phyloP scores from a whole-genome alignment of 257 asterid species.

The Solanum neorickii region DNA sequence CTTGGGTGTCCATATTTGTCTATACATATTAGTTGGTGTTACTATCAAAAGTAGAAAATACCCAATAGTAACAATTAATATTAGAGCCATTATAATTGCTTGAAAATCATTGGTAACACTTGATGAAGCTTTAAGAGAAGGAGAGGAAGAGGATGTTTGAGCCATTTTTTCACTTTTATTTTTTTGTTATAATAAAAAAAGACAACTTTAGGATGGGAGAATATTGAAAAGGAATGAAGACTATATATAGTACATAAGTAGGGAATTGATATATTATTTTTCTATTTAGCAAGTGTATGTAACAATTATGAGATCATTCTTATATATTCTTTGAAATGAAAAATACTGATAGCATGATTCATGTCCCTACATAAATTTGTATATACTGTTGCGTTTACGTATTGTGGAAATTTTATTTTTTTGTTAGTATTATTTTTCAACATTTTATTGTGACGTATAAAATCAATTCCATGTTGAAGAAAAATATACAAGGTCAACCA shows the following conservation, averaged over 20 bases:
- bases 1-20: slow-evolving; percentile 34
- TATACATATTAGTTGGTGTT: slow-evolving; percentile 41
- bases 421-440: neutral
- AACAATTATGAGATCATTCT: neutral
- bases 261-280: neutral
- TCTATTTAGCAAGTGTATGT: neutral
- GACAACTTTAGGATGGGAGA: neutral
- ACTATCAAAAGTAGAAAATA: slow-evolving; percentile 49
- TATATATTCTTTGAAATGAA: neutral
- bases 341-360: slow-evolving; percentile 7
- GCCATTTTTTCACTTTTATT: neutral
- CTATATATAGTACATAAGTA: slow-evolving; percentile 9
- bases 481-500: slow-evolving; percentile 4
- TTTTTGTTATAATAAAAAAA: neutral
- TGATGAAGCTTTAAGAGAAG: neutral
- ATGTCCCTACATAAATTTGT: slow-evolving; percentile 1
- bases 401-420: neutral
- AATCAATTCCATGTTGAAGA: neutral
- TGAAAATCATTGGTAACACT: slow-evolving; percentile 8
- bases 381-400: neutral
- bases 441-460: neutral
- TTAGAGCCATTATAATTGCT: slow-evolving; percentile 27
- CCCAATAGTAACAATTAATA: slow-evolving; percentile 27
- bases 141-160: neutral
- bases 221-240: slow-evolving; percentile 1